A percentile compares a stretch with the other conserved stretches of the same genome.
These are phyloP conservation scores for Tranzscheliella williamsii DNA, from an alignment of 1,284 basidiomycete species.

Conservation along the genomic window DNA sequence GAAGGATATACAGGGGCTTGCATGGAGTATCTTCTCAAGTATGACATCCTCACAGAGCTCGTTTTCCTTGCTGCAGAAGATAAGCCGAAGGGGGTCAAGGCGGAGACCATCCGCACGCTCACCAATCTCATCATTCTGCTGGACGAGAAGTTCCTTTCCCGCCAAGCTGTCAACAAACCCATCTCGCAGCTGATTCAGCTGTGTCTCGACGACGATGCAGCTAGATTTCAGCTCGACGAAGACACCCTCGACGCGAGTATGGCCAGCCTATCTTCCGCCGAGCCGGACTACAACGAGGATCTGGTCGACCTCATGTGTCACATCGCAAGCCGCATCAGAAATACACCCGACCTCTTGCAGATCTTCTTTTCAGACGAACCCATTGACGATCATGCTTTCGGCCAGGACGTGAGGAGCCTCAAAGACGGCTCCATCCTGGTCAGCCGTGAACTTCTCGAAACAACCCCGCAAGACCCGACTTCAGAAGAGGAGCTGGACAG, in stretches of 20 bases:
- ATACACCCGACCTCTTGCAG: conserved; percentile 47
- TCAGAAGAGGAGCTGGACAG: neutral
- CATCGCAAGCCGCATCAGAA: conserved; percentile 50
- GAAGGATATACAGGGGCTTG: conserved; percentile 76
- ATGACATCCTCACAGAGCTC: conserved; percentile 64
- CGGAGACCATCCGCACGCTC: conserved; percentile 54
- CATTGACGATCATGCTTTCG: conserved; percentile 11
- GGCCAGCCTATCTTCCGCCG: neutral
- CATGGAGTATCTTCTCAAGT: conserved; percentile 86
- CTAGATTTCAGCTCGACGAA: conserved; percentile 76
- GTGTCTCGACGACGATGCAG: conserved; percentile 86
- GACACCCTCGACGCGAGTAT: conserved; percentile 56
- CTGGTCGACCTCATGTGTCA: conserved; percentile 56
- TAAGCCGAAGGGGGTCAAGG: conserved; percentile 50
- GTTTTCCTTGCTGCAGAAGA: conserved; percentile 54
- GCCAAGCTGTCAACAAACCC: conserved; percentile 70
- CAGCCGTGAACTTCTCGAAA: conserved; percentile 8
- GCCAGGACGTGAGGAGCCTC: conserved; percentile 6
- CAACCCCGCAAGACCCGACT: neutral
- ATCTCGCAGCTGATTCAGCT: conserved; percentile 81
- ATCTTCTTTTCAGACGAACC: conserved; percentile 50
- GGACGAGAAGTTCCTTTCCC: conserved; percentile 55
- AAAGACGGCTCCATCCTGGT: conserved; percentile 36
- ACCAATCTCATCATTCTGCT: conserved; percentile 56
- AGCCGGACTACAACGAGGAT: conserved; percentile 29